phyloP scores from a whole-genome alignment of 2,329 filamentous ascomycete species.

The Myriosclerotinia scirpicola region DNA sequence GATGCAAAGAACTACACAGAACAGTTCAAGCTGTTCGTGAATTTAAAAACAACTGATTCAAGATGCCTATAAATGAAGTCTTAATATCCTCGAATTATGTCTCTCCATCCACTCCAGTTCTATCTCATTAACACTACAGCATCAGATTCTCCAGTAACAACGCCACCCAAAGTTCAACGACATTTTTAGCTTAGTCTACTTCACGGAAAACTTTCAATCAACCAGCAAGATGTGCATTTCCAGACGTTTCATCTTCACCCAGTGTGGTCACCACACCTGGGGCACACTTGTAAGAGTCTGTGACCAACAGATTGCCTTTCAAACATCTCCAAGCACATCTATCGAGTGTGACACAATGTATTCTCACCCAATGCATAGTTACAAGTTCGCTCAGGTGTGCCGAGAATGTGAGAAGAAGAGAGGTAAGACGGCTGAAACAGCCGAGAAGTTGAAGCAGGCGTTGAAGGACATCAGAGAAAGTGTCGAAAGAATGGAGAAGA shows the following conservation, averaged over 20 bases:
- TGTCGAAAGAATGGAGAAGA: conserved; percentile 19
- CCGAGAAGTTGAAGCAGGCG: conserved; percentile 8
- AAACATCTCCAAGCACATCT: background rate
- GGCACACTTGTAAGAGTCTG: conserved; percentile 1
- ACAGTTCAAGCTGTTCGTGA: background rate
- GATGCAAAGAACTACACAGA: background rate
- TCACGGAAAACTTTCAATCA: background rate
- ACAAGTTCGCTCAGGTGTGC: background rate
- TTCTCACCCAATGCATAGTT: conserved; percentile 14
- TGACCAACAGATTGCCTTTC: conserved; percentile 4
- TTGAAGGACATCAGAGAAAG: conserved; percentile 13
- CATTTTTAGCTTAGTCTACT: background rate
- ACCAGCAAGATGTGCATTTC: conserved; percentile 15
- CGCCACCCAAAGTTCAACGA: conserved; percentile 2
- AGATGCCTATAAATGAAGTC: background rate
- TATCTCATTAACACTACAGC: background rate
- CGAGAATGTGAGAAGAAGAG: conserved; percentile 5
- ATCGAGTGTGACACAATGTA: conserved; percentile 10
- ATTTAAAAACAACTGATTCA: background rate
- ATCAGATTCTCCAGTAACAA: background rate
- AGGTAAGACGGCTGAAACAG: background rate
- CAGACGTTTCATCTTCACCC: background rate
- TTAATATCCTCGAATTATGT: background rate
- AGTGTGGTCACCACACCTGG: conserved; percentile 7
- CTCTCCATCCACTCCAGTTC: background rate